These are phyloP conservation scores for Calophaca sinica DNA, from an alignment of 306 rosid species.

Conservation along the genomic window DNA sequence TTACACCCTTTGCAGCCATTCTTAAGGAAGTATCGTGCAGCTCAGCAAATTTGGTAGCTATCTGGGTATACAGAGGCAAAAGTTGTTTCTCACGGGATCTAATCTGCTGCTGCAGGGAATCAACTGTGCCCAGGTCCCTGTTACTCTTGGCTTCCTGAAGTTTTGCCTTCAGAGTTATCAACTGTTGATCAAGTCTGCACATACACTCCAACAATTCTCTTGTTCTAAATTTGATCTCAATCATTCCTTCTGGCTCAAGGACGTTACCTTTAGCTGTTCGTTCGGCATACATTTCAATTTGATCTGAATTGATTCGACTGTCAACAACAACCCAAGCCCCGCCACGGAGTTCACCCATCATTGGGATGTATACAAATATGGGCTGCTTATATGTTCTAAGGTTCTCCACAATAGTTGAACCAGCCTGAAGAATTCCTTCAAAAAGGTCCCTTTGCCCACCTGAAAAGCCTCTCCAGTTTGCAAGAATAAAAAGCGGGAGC, in stretches of 20 bases:
- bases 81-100: slow-evolving; percentile 89
- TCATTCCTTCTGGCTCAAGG: slow-evolving; percentile 99
- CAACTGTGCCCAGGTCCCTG: slow-evolving; percentile 49
- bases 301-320: slow-evolving; percentile 87
- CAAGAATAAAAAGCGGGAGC: slow-evolving; percentile 94
- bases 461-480: slow-evolving; percentile 98
- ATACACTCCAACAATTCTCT: slow-evolving; percentile 91
- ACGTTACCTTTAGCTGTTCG: slow-evolving; percentile 93
- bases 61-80: slow-evolving; percentile 90
- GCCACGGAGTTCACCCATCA: slow-evolving; percentile 98
- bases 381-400: slow-evolving; percentile 97
- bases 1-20: slow-evolving; percentile 95
- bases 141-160: slow-evolving; percentile 78
- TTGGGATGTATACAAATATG: slow-evolving; percentile 91
- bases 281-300: slow-evolving; percentile 95
- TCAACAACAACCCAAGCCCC: slow-evolving; percentile 99
- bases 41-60: slow-evolving; percentile 94
- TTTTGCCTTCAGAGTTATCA: slow-evolving; percentile 74
- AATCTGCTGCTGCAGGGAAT: slow-evolving; percentile 81
- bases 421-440: slow-evolving; percentile 98
- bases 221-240: slow-evolving; percentile 93
- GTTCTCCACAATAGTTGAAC: slow-evolving; percentile 99
- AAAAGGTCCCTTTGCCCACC: slow-evolving; percentile 99
- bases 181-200: slow-evolving; percentile 89
- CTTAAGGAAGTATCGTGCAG: slow-evolving; percentile 93